Evolutionary conservation across 257 asterid species (phyloP), one percentile per base, ranked within the genome.

Genomic region (Lavandula angustifolia): DNA sequence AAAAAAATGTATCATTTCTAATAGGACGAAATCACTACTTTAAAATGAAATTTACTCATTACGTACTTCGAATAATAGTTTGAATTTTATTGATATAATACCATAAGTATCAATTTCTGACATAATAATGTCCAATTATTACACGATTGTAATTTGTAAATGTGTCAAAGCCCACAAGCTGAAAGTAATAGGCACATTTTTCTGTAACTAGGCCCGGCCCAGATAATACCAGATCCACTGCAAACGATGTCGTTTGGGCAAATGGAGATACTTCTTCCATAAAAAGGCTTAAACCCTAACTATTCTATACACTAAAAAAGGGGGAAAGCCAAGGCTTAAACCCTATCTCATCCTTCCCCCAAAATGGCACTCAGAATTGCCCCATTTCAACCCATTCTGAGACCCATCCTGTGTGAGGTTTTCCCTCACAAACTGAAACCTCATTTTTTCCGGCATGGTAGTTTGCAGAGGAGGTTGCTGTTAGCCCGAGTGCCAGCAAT

Each of bases 361-460:
- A 43, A 6, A 46, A 90, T 90, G 96, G 84, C 85, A 7, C 32
- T 80, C 64, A 85, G 71, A 70, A 75, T 88, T 56, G 60, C 82
- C 18, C 80, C 92, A 6, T 40, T 80, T 41, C 79, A 54, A 48
- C 84, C 85, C 49, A 74, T 75, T 55, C 70, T 75, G 54, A 56
- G 82, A 13, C 92, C 94, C 62, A 62, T 79, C 76, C 66, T 87
- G 29, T 72, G 86, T 7, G 83, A 85, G 35, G 73, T 84, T 32
- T 84, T 89, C 66, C 89, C 89, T 6, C 87, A 79, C 75, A 84
- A 68, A 77, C 78, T 88, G 50, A 76, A 61, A 56, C 74, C 56
- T 69, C 82, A 71, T 29, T 65, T 81, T 46, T 34, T 77, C 12
- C 75, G 70, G 49, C 66, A 76, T 33, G 82, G 79, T n/a, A 52